Conservation (phyloP, 2,329 filamentous ascomycete genomes). For the Chalaropsis thielavioides region DNA sequence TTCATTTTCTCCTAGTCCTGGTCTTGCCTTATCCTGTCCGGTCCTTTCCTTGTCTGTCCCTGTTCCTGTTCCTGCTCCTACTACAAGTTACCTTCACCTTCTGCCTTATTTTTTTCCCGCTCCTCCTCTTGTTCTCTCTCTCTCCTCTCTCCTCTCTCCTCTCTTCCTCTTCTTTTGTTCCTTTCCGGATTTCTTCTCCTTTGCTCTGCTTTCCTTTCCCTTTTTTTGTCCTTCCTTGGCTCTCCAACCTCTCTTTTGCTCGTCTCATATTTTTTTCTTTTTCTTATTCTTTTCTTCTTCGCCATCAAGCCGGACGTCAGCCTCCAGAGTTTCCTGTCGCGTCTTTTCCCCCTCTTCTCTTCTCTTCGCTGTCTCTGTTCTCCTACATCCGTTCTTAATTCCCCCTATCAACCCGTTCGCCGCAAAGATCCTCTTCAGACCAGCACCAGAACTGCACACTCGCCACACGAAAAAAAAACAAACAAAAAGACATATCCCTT, state of each 20-base stretch:
- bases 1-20: slow-evolving; percentile 8
- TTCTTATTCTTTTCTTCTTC: not conserved
- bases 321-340: not conserved
- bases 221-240: not conserved
- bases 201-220: not conserved
- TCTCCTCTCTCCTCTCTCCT: slow-evolving; percentile 1
- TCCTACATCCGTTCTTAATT: slow-evolving; percentile 6
- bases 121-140: slow-evolving; percentile 1
- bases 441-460: not conserved
- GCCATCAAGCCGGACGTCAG: slow-evolving; percentile 5
- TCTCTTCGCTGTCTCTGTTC: not conserved
- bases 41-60: not conserved
- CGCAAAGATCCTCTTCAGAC: slow-evolving; percentile 1
- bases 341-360: not conserved
- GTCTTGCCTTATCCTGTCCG: slow-evolving; percentile 2
- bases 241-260: slow-evolving; percentile 1
- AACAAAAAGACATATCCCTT: slow-evolving; percentile 11
- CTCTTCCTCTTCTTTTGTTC: not conserved
- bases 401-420: slow-evolving; percentile 8
- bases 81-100: not conserved
- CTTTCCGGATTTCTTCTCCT: slow-evolving; percentile 1
- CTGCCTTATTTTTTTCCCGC: slow-evolving; percentile 1
- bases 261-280: not conserved
- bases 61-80: not conserved
- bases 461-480: slow-evolving; percentile 4